Base-by-base conservation (phyloP, 2,329 filamentous ascomycete genomes). In the Aspergillus cejpii region DNA sequence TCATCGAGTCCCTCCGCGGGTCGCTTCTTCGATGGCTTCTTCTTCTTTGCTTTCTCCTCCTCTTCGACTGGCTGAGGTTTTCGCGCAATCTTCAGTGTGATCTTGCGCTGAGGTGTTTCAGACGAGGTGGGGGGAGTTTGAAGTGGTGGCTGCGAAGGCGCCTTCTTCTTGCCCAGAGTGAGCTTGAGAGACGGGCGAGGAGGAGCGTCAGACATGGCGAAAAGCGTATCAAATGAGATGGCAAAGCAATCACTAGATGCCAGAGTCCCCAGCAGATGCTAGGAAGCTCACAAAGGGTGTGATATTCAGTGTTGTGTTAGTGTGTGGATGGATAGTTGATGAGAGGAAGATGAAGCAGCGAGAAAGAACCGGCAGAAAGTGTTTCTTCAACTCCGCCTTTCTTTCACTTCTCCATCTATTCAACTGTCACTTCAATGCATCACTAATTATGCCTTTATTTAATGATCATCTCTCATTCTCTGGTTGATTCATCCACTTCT, bases 21-120 rank as follows among this genome's bases (percentile, higher is more conserved):
- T 33, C 68, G 61, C 47, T 71, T 70, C 44, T 69, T 70, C 3
- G 65, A 62, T 3, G 61, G 51, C 26, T 66, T 61, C 44, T 65
- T 67, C 50, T 64, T 68, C 45, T 64, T 66, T n/a, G 52, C 45
- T 26, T 59, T 59, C 15, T 52, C 52, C 17, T 45, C 44, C 15
- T 53, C 48, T 23, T 38, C 36, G 12, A 50, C 49, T 10, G 33
- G 36, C 21, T 59, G 45, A 6, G 59, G 52, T 43, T 65, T 64
- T 44, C 55, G 57, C 37, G 64, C 56, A 33, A 70, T 64, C 51
- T 71, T 73, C 1, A 72, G 54, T 0, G 63, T 72, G 46, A 72
- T 54, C 44, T 71, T 72, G 19, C 51, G 61, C 41, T 61, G 65
- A 52, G 53, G 59, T 31, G 55, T 52, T 44, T 55, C 57, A 34